phyloP scores from a whole-genome alignment of 2,329 filamentous ascomycete genomes.

The Sporothrix dimorphospora region DNA sequence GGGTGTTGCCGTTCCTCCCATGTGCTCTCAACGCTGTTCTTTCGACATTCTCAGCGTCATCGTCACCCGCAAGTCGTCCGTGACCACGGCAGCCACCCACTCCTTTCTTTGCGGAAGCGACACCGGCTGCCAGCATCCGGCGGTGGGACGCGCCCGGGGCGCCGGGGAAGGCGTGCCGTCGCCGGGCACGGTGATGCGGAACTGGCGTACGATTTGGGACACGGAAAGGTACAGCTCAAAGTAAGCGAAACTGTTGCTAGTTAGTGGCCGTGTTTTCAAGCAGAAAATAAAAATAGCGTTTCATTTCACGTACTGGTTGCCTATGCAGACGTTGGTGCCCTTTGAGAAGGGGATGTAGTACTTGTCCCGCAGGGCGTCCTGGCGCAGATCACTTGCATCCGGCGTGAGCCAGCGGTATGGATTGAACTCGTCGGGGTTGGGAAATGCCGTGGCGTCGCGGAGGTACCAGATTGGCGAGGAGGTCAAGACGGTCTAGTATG shows the following conservation, averaged over 20 bases:
- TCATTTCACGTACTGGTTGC: constrained; percentile 21
- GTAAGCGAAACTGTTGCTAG: not conserved
- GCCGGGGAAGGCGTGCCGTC: not conserved
- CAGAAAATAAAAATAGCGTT: too few species aligned
- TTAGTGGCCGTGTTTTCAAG: not conserved
- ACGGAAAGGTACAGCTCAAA: not conserved
- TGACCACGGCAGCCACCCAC: constrained; percentile 5
- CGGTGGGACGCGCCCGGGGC: not conserved
- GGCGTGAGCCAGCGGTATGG: constrained; percentile 26
- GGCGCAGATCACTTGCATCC: not conserved
- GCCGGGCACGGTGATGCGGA: not conserved
- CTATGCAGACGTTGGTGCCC: constrained; percentile 30
- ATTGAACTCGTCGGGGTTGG: constrained; percentile 25
- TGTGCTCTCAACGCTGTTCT: too few species aligned
- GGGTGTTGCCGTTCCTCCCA: too few species aligned
- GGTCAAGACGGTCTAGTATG: constrained; percentile 23
- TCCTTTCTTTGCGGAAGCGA: not conserved
- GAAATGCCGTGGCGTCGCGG: constrained; percentile 23
- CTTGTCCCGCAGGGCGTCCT: constrained; percentile 22
- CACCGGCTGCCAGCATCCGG: not conserved
- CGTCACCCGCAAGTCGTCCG: not conserved
- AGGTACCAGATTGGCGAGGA: constrained; percentile 31
- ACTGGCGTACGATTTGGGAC: not conserved
- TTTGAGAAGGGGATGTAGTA: constrained; percentile 31
- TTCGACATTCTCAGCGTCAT: not conserved